Evolutionary conservation across 768 basidiomycete genomes (phyloP).

Genomic region (Strobilomyces dryophilus): DNA sequence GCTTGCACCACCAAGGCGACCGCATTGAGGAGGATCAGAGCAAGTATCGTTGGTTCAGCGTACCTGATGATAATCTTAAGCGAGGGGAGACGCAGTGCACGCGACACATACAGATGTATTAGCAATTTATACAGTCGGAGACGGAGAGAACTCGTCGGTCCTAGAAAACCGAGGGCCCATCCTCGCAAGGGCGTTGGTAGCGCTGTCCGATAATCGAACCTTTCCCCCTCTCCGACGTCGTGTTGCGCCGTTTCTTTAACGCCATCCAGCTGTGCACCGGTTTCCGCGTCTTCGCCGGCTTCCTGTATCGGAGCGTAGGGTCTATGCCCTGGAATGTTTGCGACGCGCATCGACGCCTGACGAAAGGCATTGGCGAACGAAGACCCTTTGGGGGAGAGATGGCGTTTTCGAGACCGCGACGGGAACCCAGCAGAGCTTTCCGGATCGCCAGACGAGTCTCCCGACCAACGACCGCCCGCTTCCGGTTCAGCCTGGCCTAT

Average conservation of each 20-base stretch:
- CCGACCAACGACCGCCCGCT: constrained; percentile 24
- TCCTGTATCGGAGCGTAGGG: constrained; percentile 56
- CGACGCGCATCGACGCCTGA: constrained; percentile 74
- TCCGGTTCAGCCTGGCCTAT: constrained; percentile 42
- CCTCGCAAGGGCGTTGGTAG: constrained; percentile 60
- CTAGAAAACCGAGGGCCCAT: constrained; percentile 72
- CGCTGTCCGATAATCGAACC: constrained; percentile 38
- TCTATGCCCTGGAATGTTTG: constrained; percentile 50
- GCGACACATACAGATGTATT: constrained; percentile 58
- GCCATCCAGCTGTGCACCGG: constrained; percentile 30
- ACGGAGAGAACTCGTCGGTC: constrained; percentile 62
- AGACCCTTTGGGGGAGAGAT: constrained; percentile 50
- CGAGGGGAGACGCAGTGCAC: background rate
- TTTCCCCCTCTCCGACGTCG: constrained; percentile 14
- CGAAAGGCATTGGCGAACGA: constrained; percentile 56
- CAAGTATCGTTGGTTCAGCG: constrained; percentile 83
- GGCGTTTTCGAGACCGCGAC: constrained; percentile 38
- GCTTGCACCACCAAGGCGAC: constrained; percentile 80
- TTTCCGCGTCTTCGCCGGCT: constrained; percentile 34
- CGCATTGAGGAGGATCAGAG: constrained; percentile 81
- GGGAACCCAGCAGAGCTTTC: constrained; percentile 43
- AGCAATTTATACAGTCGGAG: constrained; percentile 64
- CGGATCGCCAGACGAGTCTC: constrained; percentile 36
- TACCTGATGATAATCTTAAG: constrained; percentile 42
- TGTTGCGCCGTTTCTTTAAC: constrained; percentile 36